Base-by-base conservation (phyloP, 1,139 yeast genomes). In the Hemisphaericaspora xylanilytica region DNA sequence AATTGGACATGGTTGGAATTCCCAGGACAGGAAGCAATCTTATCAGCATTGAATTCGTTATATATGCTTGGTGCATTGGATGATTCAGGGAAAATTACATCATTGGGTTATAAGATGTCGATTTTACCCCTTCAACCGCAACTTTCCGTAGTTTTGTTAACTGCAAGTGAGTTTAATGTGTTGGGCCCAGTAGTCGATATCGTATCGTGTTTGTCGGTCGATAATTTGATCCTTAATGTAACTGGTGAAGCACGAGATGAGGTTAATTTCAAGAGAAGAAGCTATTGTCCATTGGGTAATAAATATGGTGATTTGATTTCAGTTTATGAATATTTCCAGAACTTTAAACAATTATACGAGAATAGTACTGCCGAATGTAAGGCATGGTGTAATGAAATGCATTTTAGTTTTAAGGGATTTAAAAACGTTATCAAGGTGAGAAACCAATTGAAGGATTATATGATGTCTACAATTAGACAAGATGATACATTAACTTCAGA, bases 1-100 rank as follows among this genome's bases (percentile, higher is more conserved):
- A 78, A 80, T 40, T 92, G 97, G 90, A 73, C 86, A 12, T 92
- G 97, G 97, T 70, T 94, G 35, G 96, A 92, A 55, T 78, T 85
- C 47, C 98, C 98, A 0, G 90, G 94, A 2, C 75, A 79, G 48
- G 85, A 81, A 11, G 75, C 97, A 0, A 71, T 92, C 27, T 60
- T 85, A 14, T 70, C 89, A 42, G 95, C 96, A 0, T 69, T 92
- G 40, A 79, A 82, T 42, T 85, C 89, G 35, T 71, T 94, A 33
- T 87, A 84, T 56, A 75, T 88, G 3, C 67, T 92, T 33, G 81
- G 82, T 3, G 97, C 98, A 0, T 67, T 92, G 37, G 80, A 86
- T 56, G 86, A 84, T 49, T 52, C 60, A 1, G 97, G 97, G 1
- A 66, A 75, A 24, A 81, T 92, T 44, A 92, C 97, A 0, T 60